Evolutionary conservation across 1,139 yeast genomes (phyloP).

Genomic region (Pichia kudriavzevii): DNA sequence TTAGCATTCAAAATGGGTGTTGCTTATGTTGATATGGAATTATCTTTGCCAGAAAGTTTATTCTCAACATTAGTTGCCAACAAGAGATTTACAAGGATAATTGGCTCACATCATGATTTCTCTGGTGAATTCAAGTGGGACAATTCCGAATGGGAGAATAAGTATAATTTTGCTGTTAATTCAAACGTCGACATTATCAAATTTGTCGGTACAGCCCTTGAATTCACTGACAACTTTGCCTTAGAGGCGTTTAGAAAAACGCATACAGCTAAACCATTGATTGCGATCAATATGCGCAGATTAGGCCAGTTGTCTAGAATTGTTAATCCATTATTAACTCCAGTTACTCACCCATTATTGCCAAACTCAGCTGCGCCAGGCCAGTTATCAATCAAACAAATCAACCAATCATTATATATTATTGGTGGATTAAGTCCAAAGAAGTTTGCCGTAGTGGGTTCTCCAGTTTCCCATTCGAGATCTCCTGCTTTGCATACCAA

Average conservation of each 20-base stretch:
- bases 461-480: constrained; percentile 77
- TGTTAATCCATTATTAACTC: constrained; percentile 68
- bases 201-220: constrained; percentile 71
- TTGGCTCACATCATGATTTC: constrained; percentile 78
- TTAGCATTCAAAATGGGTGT: constrained; percentile 62
- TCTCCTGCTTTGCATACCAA: constrained; percentile 83
- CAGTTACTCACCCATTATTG: constrained; percentile 64
- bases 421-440: constrained; percentile 56
- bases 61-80: constrained; percentile 37
- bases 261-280: constrained; percentile 54
- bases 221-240: constrained; percentile 58
- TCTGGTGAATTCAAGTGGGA: constrained; percentile 58
- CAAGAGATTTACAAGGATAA: constrained; percentile 58
- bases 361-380: constrained; percentile 74
- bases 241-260: constrained; percentile 59
- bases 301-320: constrained; percentile 75
- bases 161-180: constrained; percentile 58
- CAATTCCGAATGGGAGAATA: constrained; percentile 64
- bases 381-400: constrained; percentile 54
- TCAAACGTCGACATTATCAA: constrained; percentile 70
- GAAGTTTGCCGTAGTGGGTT: constrained; percentile 72
- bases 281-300: constrained; percentile 78
- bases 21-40: constrained; percentile 44
- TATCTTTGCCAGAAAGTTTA: constrained; percentile 37
- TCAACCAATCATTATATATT: constrained; percentile 49